Conservation (phyloP, 805 yeast genomes). For the Kregervanrija pseudodelftensis region DNA sequence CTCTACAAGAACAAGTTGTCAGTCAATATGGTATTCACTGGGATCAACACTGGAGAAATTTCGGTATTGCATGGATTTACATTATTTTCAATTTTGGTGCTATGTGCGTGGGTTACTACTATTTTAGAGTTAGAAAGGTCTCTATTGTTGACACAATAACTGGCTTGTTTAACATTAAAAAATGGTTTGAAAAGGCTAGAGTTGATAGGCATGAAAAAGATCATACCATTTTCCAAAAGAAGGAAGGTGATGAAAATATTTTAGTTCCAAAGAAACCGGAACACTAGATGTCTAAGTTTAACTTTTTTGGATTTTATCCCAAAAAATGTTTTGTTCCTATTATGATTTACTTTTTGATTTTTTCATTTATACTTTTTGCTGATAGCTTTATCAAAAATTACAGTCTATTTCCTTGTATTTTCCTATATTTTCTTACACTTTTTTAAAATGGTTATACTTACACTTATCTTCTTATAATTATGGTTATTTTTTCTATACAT, state of each 20-base stretch:
- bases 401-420: too few relatives aligned
- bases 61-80: slow-evolving; percentile 56
- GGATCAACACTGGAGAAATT: slow-evolving; percentile 54
- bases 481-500: too few relatives aligned
- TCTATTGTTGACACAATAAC: slow-evolving; percentile 13
- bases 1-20: slow-evolving; percentile 39
- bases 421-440: too few relatives aligned
- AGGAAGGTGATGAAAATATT: slow-evolving; percentile 33
- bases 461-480: too few relatives aligned
- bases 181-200: slow-evolving; percentile 35
- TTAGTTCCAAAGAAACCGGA: slow-evolving; percentile 19
- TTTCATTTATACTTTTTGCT: too few relatives aligned
- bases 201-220: slow-evolving; percentile 43
- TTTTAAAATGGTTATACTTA: too few relatives aligned
- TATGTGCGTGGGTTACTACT: slow-evolving; percentile 32
- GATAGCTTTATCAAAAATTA: too few relatives aligned
- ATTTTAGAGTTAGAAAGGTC: slow-evolving; percentile 32
- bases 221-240: slow-evolving; percentile 33
- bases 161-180: slow-evolving; percentile 28
- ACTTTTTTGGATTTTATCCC: too few relatives aligned
- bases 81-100: slow-evolving; percentile 43
- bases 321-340: too few relatives aligned
- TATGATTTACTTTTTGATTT: too few relatives aligned
- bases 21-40: slow-evolving; percentile 35
- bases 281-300: too few relatives aligned